Base-by-base conservation (phyloP, 2,329 filamentous ascomycete genomes). In the Colletotrichum eremochloae region DNA sequence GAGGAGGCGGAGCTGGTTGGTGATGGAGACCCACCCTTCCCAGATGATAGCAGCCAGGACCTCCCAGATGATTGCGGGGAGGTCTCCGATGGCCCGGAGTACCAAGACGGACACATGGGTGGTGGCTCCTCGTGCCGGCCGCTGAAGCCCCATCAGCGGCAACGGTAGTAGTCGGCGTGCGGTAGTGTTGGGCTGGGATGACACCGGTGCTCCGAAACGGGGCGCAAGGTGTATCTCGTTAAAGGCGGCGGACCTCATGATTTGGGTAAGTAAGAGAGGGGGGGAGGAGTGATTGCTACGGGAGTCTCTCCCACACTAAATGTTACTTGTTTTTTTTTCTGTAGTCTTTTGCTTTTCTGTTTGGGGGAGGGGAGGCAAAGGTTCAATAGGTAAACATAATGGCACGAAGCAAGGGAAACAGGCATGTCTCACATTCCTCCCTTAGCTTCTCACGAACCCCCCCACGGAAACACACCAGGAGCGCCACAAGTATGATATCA, bases 1-100 rank as follows among this genome's bases (percentile, higher is more conserved):
- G 33, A 72, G 36, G 40, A 72, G 70, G 36, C 70, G 70, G 31
- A 72, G 55, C 60, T 69, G 70, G 66, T 72, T 72, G 38, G 70
- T 61, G 66, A 72, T 18, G 29, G 70, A 53, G 70, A 61, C 55
- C 53, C 60, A 69, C 38, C 44, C 67, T 29, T 64, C 60, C 66
- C 61, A 70, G 18, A 61, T 42, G 67, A 72, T 61, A 42, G 38
- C 66, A 24, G 66, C 66, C 42, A 72, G 66, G 46, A 72, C 70
- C 61, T 72, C 70, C 70, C 66, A 72, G 55, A 72, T 24, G 60
- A 72, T 65, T 46, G 40, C 31, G 36, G 66, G 66, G 42, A 72
- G 70, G 24, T 46, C 66, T 31, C 66, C 70, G 18, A 72, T 60
- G 70, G 57, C 70, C 29, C 62, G 66, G 46, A 72, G 53, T 38